These are phyloP conservation scores for Colletotrichum simmondsii DNA, from an alignment of 2,329 filamentous ascomycete species.

Conservation along the genomic window DNA sequence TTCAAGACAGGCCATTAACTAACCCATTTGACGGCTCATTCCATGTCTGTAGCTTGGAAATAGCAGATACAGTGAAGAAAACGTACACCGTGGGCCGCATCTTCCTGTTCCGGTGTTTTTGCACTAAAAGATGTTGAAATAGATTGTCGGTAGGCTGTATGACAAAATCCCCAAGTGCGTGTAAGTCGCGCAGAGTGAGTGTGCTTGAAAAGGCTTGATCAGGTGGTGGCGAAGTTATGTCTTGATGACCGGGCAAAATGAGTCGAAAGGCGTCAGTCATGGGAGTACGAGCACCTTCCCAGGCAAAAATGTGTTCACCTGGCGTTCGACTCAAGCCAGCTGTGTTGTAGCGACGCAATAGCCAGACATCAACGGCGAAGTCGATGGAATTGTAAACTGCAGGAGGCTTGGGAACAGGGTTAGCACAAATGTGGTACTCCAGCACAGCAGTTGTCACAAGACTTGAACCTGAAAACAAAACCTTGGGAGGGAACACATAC, in stretches of 20 bases:
- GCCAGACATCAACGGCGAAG: neutral
- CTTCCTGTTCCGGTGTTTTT: neutral
- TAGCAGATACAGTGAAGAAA: neutral
- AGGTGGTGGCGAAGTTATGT: neutral
- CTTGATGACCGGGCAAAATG: neutral
- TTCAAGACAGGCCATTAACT: no score
- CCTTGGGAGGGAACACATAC: no score
- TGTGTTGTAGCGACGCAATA: neutral
- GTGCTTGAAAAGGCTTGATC: neutral
- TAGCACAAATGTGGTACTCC: no score
- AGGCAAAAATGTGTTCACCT: neutral
- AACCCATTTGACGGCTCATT: neutral
- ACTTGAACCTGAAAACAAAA: no score
- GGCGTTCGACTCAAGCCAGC: neutral
- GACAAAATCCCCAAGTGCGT: neutral
- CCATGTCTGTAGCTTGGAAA: neutral
- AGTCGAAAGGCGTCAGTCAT: neutral
- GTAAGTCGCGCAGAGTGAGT: neutral
- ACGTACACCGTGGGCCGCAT: neutral
- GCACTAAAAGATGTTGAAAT: neutral
- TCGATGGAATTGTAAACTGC: neutral
- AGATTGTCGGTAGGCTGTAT: neutral
- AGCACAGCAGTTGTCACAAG: no score
- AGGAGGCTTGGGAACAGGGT: neutral
- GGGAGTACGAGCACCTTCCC: neutral